phyloP scores from a whole-genome alignment of 1,139 yeast genomes.

The Saccharomyces hybrid region DNA sequence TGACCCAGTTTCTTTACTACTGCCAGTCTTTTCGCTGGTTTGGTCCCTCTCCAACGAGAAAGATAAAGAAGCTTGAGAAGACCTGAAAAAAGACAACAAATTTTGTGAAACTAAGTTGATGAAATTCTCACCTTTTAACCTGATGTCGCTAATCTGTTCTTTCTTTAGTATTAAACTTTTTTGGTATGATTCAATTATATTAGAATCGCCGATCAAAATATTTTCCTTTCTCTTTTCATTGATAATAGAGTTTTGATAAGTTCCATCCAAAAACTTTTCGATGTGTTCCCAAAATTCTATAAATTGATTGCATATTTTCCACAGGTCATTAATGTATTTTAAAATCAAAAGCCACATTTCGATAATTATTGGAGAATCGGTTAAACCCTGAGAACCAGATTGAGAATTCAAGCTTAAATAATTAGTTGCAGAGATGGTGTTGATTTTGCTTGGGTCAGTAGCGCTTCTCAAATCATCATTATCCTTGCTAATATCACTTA shows the following conservation, averaged over 20 bases:
- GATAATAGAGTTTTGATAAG: slow-evolving; percentile 36
- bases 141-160: slow-evolving; percentile 34
- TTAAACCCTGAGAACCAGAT: slow-evolving; percentile 20
- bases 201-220: slow-evolving; percentile 22
- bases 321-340: slow-evolving; percentile 40
- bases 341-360: slow-evolving; percentile 49
- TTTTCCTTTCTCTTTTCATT: slow-evolving; percentile 38
- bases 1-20: slow-evolving; percentile 19
- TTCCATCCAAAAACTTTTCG: slow-evolving; percentile 39
- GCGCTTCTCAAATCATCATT: not conserved
- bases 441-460: not conserved
- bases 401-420: not conserved
- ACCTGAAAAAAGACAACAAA: slow-evolving; percentile 33
- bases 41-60: not conserved
- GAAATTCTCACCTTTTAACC: slow-evolving; percentile 33
- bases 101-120: slow-evolving; percentile 32
- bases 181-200: slow-evolving; percentile 15
- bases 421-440: not conserved
- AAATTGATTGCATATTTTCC: slow-evolving; percentile 30
- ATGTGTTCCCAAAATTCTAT: slow-evolving; percentile 42
- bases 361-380: slow-evolving; percentile 41
- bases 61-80: slow-evolving; percentile 28
- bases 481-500: slow-evolving; percentile 1
- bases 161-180: slow-evolving; percentile 32
- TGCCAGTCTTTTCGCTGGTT: not conserved